Percentiles rank a stretch among this genome's conserved stretches.
Conservation (phyloP, 2,329 filamentous ascomycete species). For the Cryphonectria parasitica region DNA sequence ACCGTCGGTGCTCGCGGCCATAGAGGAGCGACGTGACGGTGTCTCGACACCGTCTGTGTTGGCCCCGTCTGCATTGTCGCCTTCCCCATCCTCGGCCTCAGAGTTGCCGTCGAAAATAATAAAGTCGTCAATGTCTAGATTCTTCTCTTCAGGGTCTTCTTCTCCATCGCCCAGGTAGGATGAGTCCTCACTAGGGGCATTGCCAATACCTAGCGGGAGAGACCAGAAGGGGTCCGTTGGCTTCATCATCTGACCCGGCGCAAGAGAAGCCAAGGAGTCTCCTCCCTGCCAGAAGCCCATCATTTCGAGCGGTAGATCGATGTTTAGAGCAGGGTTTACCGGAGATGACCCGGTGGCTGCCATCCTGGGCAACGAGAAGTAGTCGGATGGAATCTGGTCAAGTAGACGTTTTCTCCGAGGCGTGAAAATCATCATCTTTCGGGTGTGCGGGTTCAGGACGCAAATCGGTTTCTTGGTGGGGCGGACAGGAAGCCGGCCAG, state of each 20-base stretch:
- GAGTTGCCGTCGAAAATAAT: conserved; percentile 68
- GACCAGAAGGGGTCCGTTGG: conserved; percentile 54
- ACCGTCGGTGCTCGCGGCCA: conserved; percentile 52
- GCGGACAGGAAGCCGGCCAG: conserved; percentile 40
- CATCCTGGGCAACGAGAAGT: conserved; percentile 41
- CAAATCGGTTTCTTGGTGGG: conserved; percentile 61
- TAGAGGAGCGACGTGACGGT: conserved; percentile 47
- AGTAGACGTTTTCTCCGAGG: conserved; percentile 50
- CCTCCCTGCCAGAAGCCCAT: conserved; percentile 66
- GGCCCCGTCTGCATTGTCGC: conserved; percentile 53
- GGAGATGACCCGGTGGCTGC: background rate
- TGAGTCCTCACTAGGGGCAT: conserved; percentile 55
- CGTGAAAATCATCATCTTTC: conserved; percentile 68
- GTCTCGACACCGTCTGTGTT: conserved; percentile 55
- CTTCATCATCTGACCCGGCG: conserved; percentile 46
- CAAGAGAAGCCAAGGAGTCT: conserved; percentile 77
- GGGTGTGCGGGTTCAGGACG: conserved; percentile 59
- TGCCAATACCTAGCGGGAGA: conserved; percentile 41
- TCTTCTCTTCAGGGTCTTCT: conserved; percentile 66
- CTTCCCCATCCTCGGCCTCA: conserved; percentile 58
- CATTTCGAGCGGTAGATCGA: conserved; percentile 36
- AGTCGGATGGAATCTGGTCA: conserved; percentile 51
- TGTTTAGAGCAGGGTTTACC: background rate
- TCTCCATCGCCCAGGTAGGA: conserved; percentile 40
- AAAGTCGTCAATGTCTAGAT: conserved; percentile 72